These are phyloP conservation scores for Rhynchosporium secalis DNA, from an alignment of 2,329 filamentous ascomycete genomes.

Conservation along the genomic window DNA sequence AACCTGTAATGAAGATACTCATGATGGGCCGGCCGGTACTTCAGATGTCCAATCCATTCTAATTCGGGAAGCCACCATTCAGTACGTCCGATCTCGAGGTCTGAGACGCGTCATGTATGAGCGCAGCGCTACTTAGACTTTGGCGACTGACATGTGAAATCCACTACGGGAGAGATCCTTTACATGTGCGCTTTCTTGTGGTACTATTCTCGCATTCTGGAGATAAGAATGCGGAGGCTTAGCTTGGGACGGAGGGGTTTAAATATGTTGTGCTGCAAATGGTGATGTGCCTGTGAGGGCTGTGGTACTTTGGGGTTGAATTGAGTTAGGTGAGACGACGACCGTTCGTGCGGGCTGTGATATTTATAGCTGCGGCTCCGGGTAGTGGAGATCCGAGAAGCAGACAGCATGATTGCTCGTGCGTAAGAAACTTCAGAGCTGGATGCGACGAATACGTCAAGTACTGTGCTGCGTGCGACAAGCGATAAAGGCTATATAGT, in stretches of 20 bases:
- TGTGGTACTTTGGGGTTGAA: not conserved
- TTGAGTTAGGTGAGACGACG: not conserved
- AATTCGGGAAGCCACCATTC: not conserved
- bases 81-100: conserved; percentile 13
- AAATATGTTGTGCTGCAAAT: not conserved
- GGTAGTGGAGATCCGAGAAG: not conserved
- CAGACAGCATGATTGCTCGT: not conserved
- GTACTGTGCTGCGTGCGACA: not conserved
- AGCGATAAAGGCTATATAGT: not conserved
- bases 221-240: not conserved
- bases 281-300: not conserved
- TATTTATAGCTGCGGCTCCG: not conserved
- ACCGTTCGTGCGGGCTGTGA: not conserved
- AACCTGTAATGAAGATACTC: too few species aligned
- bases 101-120: conserved; percentile 14
- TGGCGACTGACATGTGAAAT: conserved; percentile 16
- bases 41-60: not conserved
- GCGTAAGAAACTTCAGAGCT: not conserved
- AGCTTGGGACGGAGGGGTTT: not conserved
- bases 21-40: not conserved
- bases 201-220: not conserved
- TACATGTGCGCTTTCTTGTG: not conserved
- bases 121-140: conserved; percentile 12
- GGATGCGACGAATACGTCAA: conserved; percentile 3
- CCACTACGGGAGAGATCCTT: not conserved